Percentiles rank a stretch among this genome's conserved stretches.
Evolutionary conservation across 177 flowering plant species (phyloP).

Genomic region (Tripterygium wilfordii): DNA sequence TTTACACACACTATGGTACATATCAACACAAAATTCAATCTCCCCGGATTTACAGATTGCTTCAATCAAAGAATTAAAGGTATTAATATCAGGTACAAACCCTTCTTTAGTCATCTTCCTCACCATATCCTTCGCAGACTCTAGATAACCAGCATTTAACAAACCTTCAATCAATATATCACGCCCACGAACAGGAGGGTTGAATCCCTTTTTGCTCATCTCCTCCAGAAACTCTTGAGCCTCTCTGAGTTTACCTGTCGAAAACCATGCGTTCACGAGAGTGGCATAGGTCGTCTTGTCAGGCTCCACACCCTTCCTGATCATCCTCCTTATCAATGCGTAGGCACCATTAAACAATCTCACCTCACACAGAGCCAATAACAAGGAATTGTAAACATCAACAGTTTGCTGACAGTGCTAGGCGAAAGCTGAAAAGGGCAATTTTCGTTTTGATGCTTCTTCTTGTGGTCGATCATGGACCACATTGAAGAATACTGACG

Average conservation of each 20-base stretch:
- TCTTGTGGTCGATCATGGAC: constrained; percentile 65
- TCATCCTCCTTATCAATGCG: constrained; percentile 76
- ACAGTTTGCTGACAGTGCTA: constrained; percentile 42
- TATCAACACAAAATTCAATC: constrained; percentile 61
- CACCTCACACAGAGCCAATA: constrained; percentile 67
- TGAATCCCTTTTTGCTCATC: constrained; percentile 83
- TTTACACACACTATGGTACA: constrained; percentile 46
- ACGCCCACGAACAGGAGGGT: constrained; percentile 85
- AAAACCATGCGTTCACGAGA: constrained; percentile 87
- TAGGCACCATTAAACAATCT: constrained; percentile 85
- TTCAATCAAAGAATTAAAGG: constrained; percentile 67
- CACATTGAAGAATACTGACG: constrained; percentile 73
- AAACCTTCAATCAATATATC: constrained; percentile 84
- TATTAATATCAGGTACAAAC: constrained; percentile 58
- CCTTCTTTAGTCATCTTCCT: constrained; percentile 81
- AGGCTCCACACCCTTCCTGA: constrained; percentile 59
- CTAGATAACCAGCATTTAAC: constrained; percentile 79
- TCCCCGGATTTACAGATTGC: constrained; percentile 64
- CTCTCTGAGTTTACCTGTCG: constrained; percentile 74
- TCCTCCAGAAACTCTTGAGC: constrained; percentile 85
- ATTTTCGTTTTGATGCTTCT: constrained; percentile 4
- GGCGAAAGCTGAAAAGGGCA: constrained; percentile 17
- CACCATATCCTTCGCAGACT: constrained; percentile 77
- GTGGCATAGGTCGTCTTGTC: constrained; percentile 61
- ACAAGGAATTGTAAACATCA: constrained; percentile 60